phyloP scores from a whole-genome alignment of 371 early-diverging fungal species.

The Rozella allomycis region DNA sequence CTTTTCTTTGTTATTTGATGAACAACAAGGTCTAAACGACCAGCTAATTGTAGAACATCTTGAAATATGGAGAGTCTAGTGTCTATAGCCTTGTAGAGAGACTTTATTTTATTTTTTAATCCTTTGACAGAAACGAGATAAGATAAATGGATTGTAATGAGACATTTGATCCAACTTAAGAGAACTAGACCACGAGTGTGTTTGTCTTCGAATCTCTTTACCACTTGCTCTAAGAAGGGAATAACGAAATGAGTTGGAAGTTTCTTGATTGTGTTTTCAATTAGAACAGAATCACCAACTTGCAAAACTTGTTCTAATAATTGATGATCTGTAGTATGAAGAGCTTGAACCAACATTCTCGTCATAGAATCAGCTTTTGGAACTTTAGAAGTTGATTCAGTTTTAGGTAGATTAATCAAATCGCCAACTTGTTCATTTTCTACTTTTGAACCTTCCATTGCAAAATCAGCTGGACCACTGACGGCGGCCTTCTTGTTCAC shows the following conservation, averaged over 20 bases:
- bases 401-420: no score
- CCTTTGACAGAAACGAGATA: slow-evolving; percentile 36
- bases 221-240: slow-evolving; percentile 40
- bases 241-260: slow-evolving; percentile 46
- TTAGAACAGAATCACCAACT: slow-evolving; percentile 33
- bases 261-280: slow-evolving; percentile 40
- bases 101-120: slow-evolving; percentile 22
- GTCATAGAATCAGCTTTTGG: slow-evolving; percentile 38
- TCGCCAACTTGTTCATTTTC: no score
- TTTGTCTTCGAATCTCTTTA: slow-evolving; percentile 37
- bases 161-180: slow-evolving; percentile 49
- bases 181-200: slow-evolving; percentile 38
- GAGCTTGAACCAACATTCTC: slow-evolving; percentile 46
- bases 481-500: no score
- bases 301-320: slow-evolving; percentile 42
- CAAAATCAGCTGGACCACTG: no score
- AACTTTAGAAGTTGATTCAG: no score
- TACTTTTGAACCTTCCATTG: no score
- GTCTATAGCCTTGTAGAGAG: slow-evolving; percentile 47
- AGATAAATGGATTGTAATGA: slow-evolving; percentile 40
- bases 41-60: slow-evolving; percentile 38
- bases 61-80: slow-evolving; percentile 32
- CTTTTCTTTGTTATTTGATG: no score
- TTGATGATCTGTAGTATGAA: slow-evolving; percentile 41
- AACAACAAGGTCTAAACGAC: slow-evolving; percentile 53